Percentiles rank a stretch among this genome's conserved stretches.
phyloP scores from a whole-genome alignment of 2,329 filamentous ascomycete species.

The Fusarium odoratissimum region DNA sequence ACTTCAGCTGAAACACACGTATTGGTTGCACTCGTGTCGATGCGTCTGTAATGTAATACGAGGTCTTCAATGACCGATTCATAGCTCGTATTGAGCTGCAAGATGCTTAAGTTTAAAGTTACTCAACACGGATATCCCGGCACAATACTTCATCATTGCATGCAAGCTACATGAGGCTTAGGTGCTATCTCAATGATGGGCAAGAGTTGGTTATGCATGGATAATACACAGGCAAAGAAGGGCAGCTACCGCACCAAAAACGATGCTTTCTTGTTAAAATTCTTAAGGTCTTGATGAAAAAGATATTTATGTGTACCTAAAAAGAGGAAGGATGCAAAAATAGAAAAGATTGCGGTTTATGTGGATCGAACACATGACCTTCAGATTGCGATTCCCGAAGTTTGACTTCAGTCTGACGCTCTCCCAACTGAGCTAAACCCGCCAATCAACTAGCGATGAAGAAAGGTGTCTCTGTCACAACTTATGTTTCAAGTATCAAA shows the following conservation, averaged over 20 bases:
- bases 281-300: accelerated
- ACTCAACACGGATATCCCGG: not conserved
- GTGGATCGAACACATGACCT: constrained; percentile 36
- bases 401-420: constrained; percentile 34
- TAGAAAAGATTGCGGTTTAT: constrained; percentile 10
- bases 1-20: not conserved
- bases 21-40: not conserved
- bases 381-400: constrained; percentile 25
- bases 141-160: not conserved
- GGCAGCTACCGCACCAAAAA: not conserved
- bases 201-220: no score
- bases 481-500: no score
- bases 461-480: accelerated
- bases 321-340: not conserved
- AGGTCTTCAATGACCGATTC: not conserved
- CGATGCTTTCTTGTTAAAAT: accelerated
- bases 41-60: not conserved
- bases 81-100: not conserved
- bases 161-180: not conserved
- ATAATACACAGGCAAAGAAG: no score
- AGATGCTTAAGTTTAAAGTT: not conserved
- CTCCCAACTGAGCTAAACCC: constrained; percentile 37
- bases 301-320: no score
- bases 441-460: constrained; percentile 2
- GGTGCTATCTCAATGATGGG: not conserved